Base-by-base conservation (phyloP, 148 eudicot genomes). In the Pharnaceum exiguum region DNA sequence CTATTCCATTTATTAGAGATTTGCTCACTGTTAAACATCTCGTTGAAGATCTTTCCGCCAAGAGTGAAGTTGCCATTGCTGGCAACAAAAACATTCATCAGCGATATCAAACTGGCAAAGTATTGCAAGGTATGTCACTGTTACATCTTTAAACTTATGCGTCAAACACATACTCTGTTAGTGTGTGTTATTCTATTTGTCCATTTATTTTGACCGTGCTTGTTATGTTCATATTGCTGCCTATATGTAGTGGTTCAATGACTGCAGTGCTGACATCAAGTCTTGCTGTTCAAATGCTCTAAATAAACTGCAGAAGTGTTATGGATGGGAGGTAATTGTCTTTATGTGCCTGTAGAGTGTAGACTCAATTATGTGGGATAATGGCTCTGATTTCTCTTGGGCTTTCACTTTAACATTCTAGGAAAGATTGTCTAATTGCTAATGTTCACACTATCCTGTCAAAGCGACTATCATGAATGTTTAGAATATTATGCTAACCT, bases 271-370 rank as follows among this genome's bases (percentile, higher is more conserved):
- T 33, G 96, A 89, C 39, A 82, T 94, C 61, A 78, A 59, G 66
- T 57, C 27, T 27, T 89, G 85, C 49, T 94, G 99, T 69, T 79
- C 81, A 19, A 47, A 39, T 33, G 91, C 87, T 37, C 62, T 94
- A 47, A 63, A 71, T 29, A 73, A 77, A 63, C 80, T 94, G 51
- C 68, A 57, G 27, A 76, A 78, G 33, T 59, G 62, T 55, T 94
- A 89, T 30, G 95, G 89, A 66, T 94, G 99, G 99, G 70, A 85
- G 96, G 99, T 94, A 85, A 33, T n/a, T 55, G 26, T 13, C n/a
- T 16, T 52, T 35, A 18, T 16, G 35, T 13, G 50, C 50, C 48
- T 29, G 46, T 28, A 5, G 1, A 28, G 16, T n/a, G n/a, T n/a
- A n/a, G n/a, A n/a, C 50, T 42, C 13, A 9, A n/a, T 29, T 28